Evolutionary conservation across 2,329 filamentous ascomycete species (phyloP).

Genomic region (Cladophialophora yegresii): DNA sequence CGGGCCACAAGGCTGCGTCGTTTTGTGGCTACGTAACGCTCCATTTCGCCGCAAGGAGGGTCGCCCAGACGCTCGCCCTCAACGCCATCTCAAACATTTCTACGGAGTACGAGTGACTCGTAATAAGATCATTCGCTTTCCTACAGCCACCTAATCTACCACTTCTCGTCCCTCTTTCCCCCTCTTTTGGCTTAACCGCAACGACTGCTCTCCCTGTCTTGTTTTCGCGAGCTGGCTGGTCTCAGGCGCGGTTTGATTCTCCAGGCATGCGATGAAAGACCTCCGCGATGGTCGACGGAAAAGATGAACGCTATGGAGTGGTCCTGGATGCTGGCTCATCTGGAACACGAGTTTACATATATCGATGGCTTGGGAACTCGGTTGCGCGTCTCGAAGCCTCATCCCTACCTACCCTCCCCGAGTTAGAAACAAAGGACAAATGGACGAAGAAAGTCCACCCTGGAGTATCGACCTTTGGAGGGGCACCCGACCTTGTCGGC

Average conservation of each 20-base stretch:
- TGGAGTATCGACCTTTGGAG: constrained; percentile 86
- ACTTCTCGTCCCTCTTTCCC: neutral
- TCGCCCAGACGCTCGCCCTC: neutral
- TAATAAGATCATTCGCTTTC: neutral
- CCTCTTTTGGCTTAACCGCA: neutral
- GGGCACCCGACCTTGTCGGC: constrained; percentile 73
- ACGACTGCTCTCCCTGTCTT: neutral
- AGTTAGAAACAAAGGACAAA: constrained; percentile 77
- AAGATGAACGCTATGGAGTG: constrained; percentile 71
- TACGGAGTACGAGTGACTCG: too few species aligned
- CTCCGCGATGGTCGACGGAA: constrained; percentile 30
- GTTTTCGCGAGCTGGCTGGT: neutral
- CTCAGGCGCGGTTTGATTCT: neutral
- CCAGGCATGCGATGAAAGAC: neutral
- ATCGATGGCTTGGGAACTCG: constrained; percentile 82
- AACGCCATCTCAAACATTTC: neutral
- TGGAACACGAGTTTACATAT: constrained; percentile 88
- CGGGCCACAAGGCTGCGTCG: too few species aligned
- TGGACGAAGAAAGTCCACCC: constrained; percentile 95
- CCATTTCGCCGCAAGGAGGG: neutral
- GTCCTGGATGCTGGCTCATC: constrained; percentile 98
- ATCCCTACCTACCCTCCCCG: constrained; percentile 70
- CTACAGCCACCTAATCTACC: neutral
- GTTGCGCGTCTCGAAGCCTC: constrained; percentile 61
- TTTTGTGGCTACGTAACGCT: constrained; percentile 6